Base-by-base conservation (phyloP, 2,329 filamentous ascomycete species). In the Onygenales sp. region DNA sequence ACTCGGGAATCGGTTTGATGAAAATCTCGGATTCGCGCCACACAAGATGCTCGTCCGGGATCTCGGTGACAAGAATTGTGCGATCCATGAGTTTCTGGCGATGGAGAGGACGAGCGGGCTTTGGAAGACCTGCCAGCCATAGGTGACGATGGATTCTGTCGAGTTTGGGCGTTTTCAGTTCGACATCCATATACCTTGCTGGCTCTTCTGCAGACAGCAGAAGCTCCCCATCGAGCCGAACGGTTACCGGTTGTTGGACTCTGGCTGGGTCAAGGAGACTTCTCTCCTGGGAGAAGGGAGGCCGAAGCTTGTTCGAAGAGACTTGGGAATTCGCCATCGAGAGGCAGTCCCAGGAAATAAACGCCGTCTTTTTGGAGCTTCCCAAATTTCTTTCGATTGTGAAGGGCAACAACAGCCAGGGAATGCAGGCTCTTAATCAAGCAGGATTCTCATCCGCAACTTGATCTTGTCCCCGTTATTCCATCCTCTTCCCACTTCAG, bases 1-100 rank as follows among this genome's bases (percentile, higher is more conserved):
- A 65, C 7, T 52, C 52, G 2, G 64, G 65, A 1, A 68, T 31
- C 0, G 65, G 64, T 51, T 67, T 68, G 51, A 68, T 14, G 52
- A 63, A 59, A 5, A 68, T 57, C 4, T 47, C 47, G 14, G 36
- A 51, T 5, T 52, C 52, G 39, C 51, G 47, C 58, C 61, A 63
- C 13, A 68, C 52, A 1, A 67, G 56, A 48, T 68, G 65, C 39
- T 61, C 36, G 43, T 66, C 61, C 2, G 58, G 36, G 13, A 56
- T 48, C 44, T 67, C 65, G 2, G 64, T 65, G 8, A 63, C 21
- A 8, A 62, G 10, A 39, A 68, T 55, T 8, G 55, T 43, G 14
- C 59, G 58, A 14, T 54, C 52, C 10, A 64, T 48, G n/a, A 63
- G 38, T 11, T 54, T 46, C 21, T 64, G 59, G 2, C 50, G 53